phyloP scores from a whole-genome alignment of 2,329 filamentous ascomycete species.

The Pseudogymnoascus pannorum region DNA sequence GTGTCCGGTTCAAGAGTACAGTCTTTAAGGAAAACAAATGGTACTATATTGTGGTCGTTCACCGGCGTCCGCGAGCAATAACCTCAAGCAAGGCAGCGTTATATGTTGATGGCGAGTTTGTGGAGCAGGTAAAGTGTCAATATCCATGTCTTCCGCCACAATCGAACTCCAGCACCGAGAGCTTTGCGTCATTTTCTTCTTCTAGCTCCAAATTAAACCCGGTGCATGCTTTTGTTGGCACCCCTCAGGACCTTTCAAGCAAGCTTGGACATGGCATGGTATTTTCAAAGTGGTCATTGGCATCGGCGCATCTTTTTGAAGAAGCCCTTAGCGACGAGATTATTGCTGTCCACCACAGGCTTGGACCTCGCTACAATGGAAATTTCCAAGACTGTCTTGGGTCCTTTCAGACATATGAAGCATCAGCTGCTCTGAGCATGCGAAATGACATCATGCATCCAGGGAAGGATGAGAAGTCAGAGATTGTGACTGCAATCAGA shows the following conservation, averaged over 20 bases:
- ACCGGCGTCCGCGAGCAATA: conserved; percentile 67
- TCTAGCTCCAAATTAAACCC: conserved; percentile 51
- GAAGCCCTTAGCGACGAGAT: conserved; percentile 86
- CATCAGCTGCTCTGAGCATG: conserved; percentile 82
- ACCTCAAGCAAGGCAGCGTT: conserved; percentile 70
- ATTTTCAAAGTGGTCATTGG: conserved; percentile 78
- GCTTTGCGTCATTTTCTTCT: conserved; percentile 62
- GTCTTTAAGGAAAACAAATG: conserved; percentile 69
- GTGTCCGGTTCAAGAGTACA: conserved; percentile 84
- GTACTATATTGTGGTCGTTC: conserved; percentile 91
- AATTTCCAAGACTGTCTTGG: conserved; percentile 97
- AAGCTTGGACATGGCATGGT: conserved; percentile 66
- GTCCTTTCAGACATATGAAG: conserved; percentile 91
- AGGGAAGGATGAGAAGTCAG: conserved; percentile 82
- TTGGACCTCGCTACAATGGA: conserved; percentile 85
- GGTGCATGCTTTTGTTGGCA: conserved; percentile 89
- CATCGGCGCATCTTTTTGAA: conserved; percentile 81
- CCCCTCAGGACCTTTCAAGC: conserved; percentile 77
- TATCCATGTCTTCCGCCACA: conserved; percentile 73
- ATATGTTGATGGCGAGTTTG: conserved; percentile 89
- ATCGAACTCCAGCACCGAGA: conserved; percentile 55
- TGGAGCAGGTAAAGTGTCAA: conserved; percentile 81
- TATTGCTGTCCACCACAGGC: conserved; percentile 79
- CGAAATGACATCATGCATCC: conserved; percentile 87
- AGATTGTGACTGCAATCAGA: conserved; percentile 82